These are phyloP conservation scores for Biscogniauxia marginata DNA, from an alignment of 2,329 filamentous ascomycete genomes.

Conservation along the genomic window DNA sequence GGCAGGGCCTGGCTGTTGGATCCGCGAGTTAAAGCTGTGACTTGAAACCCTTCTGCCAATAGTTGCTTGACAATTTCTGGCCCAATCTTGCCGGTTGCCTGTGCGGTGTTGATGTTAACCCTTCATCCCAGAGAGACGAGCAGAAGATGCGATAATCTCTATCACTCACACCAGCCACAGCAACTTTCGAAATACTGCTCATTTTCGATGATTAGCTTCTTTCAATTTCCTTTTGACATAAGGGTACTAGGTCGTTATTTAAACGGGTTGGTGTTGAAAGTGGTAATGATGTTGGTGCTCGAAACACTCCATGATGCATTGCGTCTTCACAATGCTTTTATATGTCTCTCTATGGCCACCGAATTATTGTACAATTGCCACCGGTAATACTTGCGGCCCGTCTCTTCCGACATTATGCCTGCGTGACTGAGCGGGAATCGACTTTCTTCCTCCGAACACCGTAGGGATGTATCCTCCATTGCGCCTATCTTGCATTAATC, in stretches of 20 bases:
- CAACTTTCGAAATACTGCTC: conserved; percentile 15
- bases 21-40: conserved; percentile 55
- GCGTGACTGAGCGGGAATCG: neutral
- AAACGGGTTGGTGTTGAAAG: neutral
- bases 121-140: neutral
- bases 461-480: neutral
- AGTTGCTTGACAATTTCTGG: conserved; percentile 38
- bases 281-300: neutral
- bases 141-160: neutral
- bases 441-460: neutral
- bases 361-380: neutral
- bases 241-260: neutral
- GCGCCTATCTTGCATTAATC: conserved; percentile 1
- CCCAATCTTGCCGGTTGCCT: conserved; percentile 37
- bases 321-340: neutral
- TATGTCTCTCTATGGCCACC: neutral
- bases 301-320: neutral
- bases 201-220: neutral
- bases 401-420: neutral
- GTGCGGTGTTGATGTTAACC: conserved; percentile 1
- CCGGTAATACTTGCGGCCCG: neutral
- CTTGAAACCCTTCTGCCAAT: conserved; percentile 42
- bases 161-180: conserved; percentile 20
- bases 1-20: conserved; percentile 38
- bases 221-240: neutral